A percentile compares a stretch with the other conserved stretches of the same genome.
These are phyloP conservation scores for Ascochyta rabiei DNA, from an alignment of 2,329 filamentous ascomycete genomes.

Conservation along the genomic window DNA sequence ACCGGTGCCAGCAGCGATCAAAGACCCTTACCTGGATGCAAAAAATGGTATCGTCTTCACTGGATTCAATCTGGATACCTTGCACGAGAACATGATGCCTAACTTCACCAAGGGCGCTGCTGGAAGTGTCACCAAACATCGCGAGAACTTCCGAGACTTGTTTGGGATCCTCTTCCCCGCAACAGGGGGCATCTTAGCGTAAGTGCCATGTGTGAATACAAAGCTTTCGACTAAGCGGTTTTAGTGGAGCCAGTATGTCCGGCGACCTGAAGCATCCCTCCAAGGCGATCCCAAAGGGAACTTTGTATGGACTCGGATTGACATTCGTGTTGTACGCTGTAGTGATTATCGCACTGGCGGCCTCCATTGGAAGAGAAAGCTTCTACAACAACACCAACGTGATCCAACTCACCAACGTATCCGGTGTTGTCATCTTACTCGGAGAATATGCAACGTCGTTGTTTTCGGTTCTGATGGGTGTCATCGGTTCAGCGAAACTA, in stretches of 20 bases:
- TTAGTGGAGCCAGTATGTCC: conserved; percentile 82
- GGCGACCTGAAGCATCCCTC: conserved; percentile 83
- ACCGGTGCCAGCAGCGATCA: conserved; percentile 74
- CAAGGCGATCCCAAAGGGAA: conserved; percentile 84
- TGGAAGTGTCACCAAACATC: conserved; percentile 65
- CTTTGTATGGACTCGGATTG: conserved; percentile 74
- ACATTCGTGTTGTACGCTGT: conserved; percentile 78
- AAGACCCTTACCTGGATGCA: conserved; percentile 69
- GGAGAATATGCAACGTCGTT: conserved; percentile 83
- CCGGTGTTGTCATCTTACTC: conserved; percentile 72
- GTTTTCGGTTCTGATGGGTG: conserved; percentile 86
- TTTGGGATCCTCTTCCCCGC: conserved; percentile 87
- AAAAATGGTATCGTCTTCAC: conserved; percentile 75
- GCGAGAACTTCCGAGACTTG: conserved; percentile 76
- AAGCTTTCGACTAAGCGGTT: conserved; percentile 46
- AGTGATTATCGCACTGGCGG: conserved; percentile 79
- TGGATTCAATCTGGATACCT: conserved; percentile 72
- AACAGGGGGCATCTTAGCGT: conserved; percentile 65
- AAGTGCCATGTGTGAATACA: conserved; percentile 26
- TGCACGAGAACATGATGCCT: conserved; percentile 76
- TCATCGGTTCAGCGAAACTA: conserved; percentile 83
- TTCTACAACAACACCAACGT: conserved; percentile 78
- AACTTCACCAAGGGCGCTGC: conserved; percentile 66
- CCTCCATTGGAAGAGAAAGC: conserved; percentile 74
- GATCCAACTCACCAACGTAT: conserved; percentile 81